A percentile compares a stretch with the other conserved stretches of the same genome.
phyloP scores from a whole-genome alignment of 495 filamentous ascomycete species.

The Trichoderma reesei region DNA sequence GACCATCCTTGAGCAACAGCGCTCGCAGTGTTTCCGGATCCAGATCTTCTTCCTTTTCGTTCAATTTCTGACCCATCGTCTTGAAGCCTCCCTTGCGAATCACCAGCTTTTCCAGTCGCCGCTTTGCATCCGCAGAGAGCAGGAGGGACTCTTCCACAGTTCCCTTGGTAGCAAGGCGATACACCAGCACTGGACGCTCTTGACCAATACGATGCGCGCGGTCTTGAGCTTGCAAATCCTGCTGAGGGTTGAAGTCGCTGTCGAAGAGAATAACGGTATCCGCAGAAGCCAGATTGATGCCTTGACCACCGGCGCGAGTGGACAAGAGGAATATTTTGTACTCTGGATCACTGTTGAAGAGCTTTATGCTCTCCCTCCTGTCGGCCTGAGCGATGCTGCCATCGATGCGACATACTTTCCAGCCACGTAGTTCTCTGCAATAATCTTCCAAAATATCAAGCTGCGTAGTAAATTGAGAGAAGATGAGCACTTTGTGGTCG shows the following conservation, averaged over 20 bases:
- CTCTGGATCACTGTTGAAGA: slow-evolving; percentile 65
- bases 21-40: slow-evolving; percentile 51
- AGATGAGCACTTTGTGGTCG: slow-evolving; percentile 87
- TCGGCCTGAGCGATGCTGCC: slow-evolving; percentile 74
- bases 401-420: slow-evolving; percentile 85
- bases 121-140: slow-evolving; percentile 82
- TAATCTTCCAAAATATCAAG: slow-evolving; percentile 88
- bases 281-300: slow-evolving; percentile 94
- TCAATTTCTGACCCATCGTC: slow-evolving; percentile 49
- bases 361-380: slow-evolving; percentile 70
- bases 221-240: slow-evolving; percentile 93
- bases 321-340: slow-evolving; percentile 77
- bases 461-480: slow-evolving; percentile 92
- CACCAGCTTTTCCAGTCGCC: slow-evolving; percentile 87
- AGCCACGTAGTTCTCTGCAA: slow-evolving; percentile 57
- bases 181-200: slow-evolving; percentile 85
- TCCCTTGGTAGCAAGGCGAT: slow-evolving; percentile 83
- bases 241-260: slow-evolving; percentile 96
- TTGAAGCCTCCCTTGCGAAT: slow-evolving; percentile 82
- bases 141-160: slow-evolving; percentile 88
- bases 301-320: slow-evolving; percentile 87
- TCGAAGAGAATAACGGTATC: slow-evolving; percentile 97
- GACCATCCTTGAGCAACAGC: slow-evolving; percentile 53
- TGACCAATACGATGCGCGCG: slow-evolving; percentile 93
- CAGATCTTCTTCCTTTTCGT: slow-evolving; percentile 32